Percentiles rank a stretch among this genome's conserved stretches.
Conservation (phyloP, 2,329 filamentous ascomycete species). For the Madurella mycetomatis region DNA sequence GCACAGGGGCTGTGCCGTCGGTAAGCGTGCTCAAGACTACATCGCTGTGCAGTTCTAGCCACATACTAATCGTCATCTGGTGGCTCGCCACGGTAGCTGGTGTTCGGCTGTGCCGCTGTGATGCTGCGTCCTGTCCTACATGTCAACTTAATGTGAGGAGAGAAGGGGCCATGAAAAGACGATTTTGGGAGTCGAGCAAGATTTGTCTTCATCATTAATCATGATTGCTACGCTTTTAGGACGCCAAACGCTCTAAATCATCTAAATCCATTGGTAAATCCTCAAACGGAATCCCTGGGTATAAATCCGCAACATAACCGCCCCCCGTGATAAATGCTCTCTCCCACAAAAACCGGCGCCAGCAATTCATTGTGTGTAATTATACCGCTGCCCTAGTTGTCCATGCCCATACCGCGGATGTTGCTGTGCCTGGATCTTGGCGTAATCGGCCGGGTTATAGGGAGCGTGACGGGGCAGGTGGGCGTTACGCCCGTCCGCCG, state of each 20-base stretch:
- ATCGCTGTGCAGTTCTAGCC: too few relatives aligned
- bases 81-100: too few relatives aligned
- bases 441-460: constrained; percentile 41
- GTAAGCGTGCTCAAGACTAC: too few relatives aligned
- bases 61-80: too few relatives aligned
- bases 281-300: constrained; percentile 1
- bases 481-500: constrained; percentile 23
- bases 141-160: too few relatives aligned
- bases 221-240: not conserved
- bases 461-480: constrained; percentile 22
- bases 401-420: constrained; percentile 17
- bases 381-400: constrained; percentile 15
- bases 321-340: not conserved
- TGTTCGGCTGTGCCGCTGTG: too few relatives aligned
- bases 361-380: constrained; percentile 8
- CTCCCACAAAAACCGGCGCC: not conserved
- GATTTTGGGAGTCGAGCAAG: too few relatives aligned
- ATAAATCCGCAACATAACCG: constrained; percentile 1
- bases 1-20: too few relatives aligned
- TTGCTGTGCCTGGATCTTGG: constrained; percentile 15
- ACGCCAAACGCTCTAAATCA: constrained; percentile 3
- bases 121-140: too few relatives aligned
- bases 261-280: not conserved
- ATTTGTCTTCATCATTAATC: too few relatives aligned
- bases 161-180: too few relatives aligned